Evolutionary conservation across 495 filamentous ascomycete genomes (phyloP).

Genomic region (Hypoxylon intermedium): DNA sequence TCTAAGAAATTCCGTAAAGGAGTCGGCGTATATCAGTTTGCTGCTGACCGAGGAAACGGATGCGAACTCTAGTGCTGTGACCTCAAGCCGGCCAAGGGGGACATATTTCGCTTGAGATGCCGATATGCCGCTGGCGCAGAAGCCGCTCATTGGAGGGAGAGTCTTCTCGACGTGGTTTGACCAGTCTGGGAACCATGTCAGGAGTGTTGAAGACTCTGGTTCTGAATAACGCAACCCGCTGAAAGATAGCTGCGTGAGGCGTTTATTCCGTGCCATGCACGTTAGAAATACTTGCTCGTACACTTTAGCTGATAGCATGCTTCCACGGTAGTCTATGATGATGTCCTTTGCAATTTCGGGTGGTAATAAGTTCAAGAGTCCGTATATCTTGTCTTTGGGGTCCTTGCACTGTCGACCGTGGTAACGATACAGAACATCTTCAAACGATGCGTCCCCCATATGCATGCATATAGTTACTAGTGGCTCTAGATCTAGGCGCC

Average conservation of each 20-base stretch:
- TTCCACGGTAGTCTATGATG: slow-evolving; percentile 1
- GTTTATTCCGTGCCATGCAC: background rate
- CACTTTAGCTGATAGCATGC: background rate
- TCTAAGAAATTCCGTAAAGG: too few relatives aligned
- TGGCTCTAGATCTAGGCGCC: background rate
- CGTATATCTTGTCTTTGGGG: slow-evolving; percentile 29
- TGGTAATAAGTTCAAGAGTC: slow-evolving; percentile 14
- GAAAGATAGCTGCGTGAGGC: slow-evolving; percentile 13
- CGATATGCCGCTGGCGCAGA: slow-evolving; percentile 15
- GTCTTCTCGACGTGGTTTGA: background rate
- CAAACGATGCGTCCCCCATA: background rate
- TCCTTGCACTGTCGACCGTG: background rate
- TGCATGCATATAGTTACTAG: background rate
- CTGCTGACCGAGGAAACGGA: background rate
- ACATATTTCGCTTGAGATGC: background rate
- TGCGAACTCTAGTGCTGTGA: slow-evolving; percentile 4
- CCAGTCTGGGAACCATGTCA: slow-evolving; percentile 31
- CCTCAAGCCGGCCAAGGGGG: background rate
- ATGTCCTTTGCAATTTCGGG: background rate
- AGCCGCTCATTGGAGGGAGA: background rate
- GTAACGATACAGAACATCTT: background rate
- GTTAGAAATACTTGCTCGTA: slow-evolving; percentile 14
- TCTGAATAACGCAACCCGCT: background rate
- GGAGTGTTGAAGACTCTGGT: background rate
- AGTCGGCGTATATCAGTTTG: too few relatives aligned